Base-by-base conservation (phyloP, 805 yeast species). In the Tetrapisispora fleetii region DNA sequence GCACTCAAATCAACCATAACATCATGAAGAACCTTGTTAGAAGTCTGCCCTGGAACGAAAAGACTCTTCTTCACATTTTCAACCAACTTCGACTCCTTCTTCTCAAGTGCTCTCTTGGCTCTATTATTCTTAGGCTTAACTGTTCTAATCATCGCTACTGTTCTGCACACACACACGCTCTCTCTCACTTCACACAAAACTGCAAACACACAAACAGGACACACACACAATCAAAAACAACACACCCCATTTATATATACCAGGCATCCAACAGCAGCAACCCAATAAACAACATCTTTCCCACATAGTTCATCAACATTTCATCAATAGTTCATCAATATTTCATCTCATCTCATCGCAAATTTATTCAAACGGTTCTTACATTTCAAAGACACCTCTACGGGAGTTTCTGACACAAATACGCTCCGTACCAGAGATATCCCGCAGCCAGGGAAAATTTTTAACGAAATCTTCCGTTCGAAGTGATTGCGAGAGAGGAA, bases 101-200 rank as follows among this genome's bases (percentile, higher is more conserved):
- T 84, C 53, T 89, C 95, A 54, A 90, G 65, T 7, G 96, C 98
- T 68, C 99, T 81, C 72, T 93, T 93, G 48, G 96, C 79, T 63
- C 98, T 88, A 48, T 96, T 96, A 63, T 83, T 93, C 71, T 89
- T 90, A 36, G 99, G 98, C 57, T 88, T 83, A 41, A 83, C 72
- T 41, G 75, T 65, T 75, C 77, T 68, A 52, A 58, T 58, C 60
- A 63, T 55, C 44, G 41, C 32, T 27, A 16, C 19, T 24, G 17
- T 33, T 33, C 17, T 14, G 37, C 37, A 33, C 37, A 37, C 39
- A 9, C 18, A n/a, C n/a, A 37, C 39, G 3, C 7, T 14, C 14
- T 14, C 10, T 18, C 9, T 13, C n/a, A n/a, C n/a, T n/a, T n/a
- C n/a, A n/a, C n/a, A n/a, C n/a, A n/a, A n/a, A n/a, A n/a, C n/a